These are phyloP conservation scores for Saccharomycopsis sp. DNA, from an alignment of 805 yeast species.

Conservation along the genomic window DNA sequence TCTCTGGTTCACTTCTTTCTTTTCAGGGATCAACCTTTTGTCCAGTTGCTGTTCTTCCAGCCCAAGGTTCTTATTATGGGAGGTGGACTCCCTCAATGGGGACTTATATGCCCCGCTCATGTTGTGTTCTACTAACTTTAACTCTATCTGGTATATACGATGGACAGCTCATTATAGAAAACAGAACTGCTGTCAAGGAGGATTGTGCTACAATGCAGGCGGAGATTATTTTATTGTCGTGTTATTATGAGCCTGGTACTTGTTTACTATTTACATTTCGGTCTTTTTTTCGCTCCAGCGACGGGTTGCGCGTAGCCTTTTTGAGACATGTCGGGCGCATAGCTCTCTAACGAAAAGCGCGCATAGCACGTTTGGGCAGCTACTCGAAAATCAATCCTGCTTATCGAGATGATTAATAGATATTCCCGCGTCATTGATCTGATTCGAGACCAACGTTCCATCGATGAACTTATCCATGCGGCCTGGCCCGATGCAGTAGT, in stretches of 20 bases:
- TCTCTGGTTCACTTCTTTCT: background rate
- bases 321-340: background rate
- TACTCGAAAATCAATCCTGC: background rate
- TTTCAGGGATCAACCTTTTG: background rate
- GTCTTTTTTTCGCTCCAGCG: background rate
- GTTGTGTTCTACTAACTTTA: background rate
- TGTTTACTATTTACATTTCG: background rate
- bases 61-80: background rate
- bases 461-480: constrained; percentile 4
- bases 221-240: too few relatives aligned
- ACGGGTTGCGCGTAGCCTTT: background rate
- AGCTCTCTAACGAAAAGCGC: background rate
- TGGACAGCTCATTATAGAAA: too few relatives aligned
- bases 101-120: background rate
- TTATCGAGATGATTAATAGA: background rate
- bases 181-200: too few relatives aligned
- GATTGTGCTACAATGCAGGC: too few relatives aligned
- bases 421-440: background rate
- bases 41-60: background rate
- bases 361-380: background rate
- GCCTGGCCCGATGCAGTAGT: constrained; percentile 17
- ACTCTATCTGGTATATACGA: too few relatives aligned
- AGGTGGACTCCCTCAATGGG: background rate
- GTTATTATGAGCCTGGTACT: too few relatives aligned
- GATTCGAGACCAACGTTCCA: background rate